phyloP scores from a whole-genome alignment of 2,329 filamentous ascomycete genomes.

The Rhynchosporium secalis region DNA sequence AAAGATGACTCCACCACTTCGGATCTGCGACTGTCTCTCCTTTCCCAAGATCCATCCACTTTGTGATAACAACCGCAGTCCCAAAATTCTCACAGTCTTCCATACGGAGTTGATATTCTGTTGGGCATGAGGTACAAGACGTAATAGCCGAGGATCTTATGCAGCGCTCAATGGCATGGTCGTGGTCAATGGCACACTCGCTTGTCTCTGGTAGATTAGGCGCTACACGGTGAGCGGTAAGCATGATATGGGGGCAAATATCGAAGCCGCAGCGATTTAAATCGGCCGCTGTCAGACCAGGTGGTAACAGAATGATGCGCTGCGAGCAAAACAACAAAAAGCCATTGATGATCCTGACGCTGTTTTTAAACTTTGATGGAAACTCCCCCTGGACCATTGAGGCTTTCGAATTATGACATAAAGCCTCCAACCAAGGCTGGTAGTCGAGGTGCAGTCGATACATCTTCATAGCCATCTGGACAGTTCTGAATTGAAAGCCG shows the following conservation, averaged over 20 bases:
- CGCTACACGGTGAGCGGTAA: background rate
- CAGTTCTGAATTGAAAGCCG: conserved; percentile 17
- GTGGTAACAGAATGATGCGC: conserved; percentile 19
- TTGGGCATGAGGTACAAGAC: conserved; percentile 19
- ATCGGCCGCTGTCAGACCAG: conserved; percentile 6
- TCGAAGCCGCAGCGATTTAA: conserved; percentile 12
- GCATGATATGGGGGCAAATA: conserved; percentile 20
- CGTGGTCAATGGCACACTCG: conserved; percentile 19
- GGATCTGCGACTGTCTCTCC: conserved; percentile 23
- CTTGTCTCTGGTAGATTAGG: conserved; percentile 13
- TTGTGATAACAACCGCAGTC: conserved; percentile 18
- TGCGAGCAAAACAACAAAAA: conserved; percentile 21
- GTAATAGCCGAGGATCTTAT: conserved; percentile 16
- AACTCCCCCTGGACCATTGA: conserved; percentile 15
- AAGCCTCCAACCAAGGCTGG: conserved; percentile 15
- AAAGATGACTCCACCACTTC: conserved; percentile 25
- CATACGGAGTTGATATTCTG: conserved; percentile 18
- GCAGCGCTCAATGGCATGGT: conserved; percentile 18
- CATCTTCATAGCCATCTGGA: conserved; percentile 24
- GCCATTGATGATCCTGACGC: conserved; percentile 18
- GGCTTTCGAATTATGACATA: conserved; percentile 7
- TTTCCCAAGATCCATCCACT: conserved; percentile 28
- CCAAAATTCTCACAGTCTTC: conserved; percentile 18
- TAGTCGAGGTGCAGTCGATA: conserved; percentile 22
- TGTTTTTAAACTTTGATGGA: conserved; percentile 14